phyloP scores from a whole-genome alignment of 768 basidiomycete genomes.

The Lyophyllum shimeji region DNA sequence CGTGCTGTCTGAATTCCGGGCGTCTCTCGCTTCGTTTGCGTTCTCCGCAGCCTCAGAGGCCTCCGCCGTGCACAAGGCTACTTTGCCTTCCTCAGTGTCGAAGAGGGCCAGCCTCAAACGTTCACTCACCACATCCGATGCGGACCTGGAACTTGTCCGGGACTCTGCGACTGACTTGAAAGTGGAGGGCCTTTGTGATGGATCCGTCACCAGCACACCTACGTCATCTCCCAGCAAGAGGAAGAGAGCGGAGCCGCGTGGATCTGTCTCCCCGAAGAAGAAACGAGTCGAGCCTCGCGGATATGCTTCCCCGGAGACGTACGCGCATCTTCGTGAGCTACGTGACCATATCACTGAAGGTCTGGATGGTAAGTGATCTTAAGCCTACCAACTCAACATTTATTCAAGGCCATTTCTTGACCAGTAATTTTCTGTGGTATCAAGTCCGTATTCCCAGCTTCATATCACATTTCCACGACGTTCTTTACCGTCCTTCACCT shows the following conservation, averaged over 20 bases:
- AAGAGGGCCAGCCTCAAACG: not conserved
- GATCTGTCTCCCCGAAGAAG: slow-evolving; percentile 46
- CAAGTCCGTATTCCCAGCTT: slow-evolving; percentile 48
- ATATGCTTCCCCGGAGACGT: slow-evolving; percentile 51
- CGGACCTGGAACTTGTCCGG: not conserved
- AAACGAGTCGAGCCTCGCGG: slow-evolving; percentile 28
- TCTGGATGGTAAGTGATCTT: slow-evolving; percentile 51
- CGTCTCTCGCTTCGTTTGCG: slow-evolving; percentile 8
- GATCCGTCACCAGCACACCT: not conserved
- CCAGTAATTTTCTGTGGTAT: slow-evolving; percentile 85
- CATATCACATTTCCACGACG: not conserved
- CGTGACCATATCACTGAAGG: slow-evolving; percentile 51
- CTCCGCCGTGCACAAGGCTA: not conserved
- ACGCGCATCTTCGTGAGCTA: slow-evolving; percentile 49
- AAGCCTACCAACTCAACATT: not conserved
- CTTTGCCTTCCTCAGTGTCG: not conserved
- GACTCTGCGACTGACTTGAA: not conserved
- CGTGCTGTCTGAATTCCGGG: not conserved
- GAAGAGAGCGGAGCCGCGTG: slow-evolving; percentile 27
- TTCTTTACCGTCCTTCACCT: not conserved
- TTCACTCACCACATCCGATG: not conserved
- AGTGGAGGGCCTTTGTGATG: not conserved
- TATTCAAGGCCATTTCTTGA: not conserved
- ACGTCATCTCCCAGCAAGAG: slow-evolving; percentile 23
- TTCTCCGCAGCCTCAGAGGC: not conserved